These are phyloP conservation scores for Curvularia lunata DNA, from an alignment of 2,329 filamentous ascomycete genomes.

Conservation along the genomic window DNA sequence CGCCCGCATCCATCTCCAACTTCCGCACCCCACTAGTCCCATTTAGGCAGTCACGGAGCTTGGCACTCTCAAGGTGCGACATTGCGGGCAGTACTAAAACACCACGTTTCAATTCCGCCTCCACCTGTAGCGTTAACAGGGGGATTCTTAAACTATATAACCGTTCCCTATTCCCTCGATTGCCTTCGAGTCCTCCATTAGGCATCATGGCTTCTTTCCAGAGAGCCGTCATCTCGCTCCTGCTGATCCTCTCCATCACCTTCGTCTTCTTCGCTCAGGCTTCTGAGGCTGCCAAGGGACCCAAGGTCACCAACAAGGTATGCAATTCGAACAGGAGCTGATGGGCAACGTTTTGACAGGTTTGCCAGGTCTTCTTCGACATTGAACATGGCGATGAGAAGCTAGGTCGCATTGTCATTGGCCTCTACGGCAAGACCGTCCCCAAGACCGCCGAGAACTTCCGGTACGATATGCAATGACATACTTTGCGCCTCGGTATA, in stretches of 20 bases:
- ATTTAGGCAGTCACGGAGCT: slow-evolving; percentile 8
- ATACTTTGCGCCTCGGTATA: background rate
- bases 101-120: slow-evolving; percentile 43
- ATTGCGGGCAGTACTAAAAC: slow-evolving; percentile 28
- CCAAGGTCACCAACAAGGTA: slow-evolving; percentile 93
- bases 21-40: slow-evolving; percentile 14
- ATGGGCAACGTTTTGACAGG: background rate
- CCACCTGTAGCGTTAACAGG: slow-evolving; percentile 22
- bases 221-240: slow-evolving; percentile 71
- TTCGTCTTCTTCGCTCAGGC: slow-evolving; percentile 47
- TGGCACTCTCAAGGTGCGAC: slow-evolving; percentile 17
- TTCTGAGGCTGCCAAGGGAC: slow-evolving; percentile 65
- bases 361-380: slow-evolving; percentile 75
- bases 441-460: slow-evolving; percentile 76
- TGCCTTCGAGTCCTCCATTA: slow-evolving; percentile 20
- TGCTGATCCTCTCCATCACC: slow-evolving; percentile 75
- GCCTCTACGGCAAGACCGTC: slow-evolving; percentile 86
- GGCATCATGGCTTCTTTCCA: slow-evolving; percentile 75
- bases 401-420: slow-evolving; percentile 77
- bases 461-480: slow-evolving; percentile 49
- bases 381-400: slow-evolving; percentile 76
- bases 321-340: slow-evolving; percentile 5
- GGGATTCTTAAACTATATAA: slow-evolving; percentile 35
- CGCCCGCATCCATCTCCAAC: slow-evolving; percentile 10
- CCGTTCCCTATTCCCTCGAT: slow-evolving; percentile 26